Evolutionary conservation across 495 filamentous ascomycete species (phyloP), one percentile per base, ranked within the genome.

Genomic region (Hyaloscypha bicolor): DNA sequence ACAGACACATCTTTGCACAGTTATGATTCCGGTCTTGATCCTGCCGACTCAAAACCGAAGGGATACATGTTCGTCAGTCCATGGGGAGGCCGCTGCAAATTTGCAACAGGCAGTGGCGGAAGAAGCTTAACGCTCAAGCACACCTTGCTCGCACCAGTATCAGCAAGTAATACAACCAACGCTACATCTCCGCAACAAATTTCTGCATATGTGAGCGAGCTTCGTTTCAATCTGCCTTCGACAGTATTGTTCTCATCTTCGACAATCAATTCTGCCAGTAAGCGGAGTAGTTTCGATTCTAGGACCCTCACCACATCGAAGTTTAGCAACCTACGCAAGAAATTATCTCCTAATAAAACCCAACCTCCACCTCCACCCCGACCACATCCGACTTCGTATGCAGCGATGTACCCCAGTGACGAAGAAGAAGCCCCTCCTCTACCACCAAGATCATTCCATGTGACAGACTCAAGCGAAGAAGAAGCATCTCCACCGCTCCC

Each of bases 81-180:
- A 0, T 97, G 93, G 93, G 84, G 91, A 62, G 91, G 92, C 21
- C 83, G 81, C 31, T 97, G 93, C 78, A 90, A 93, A 61, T 97
- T 97, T 76, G 79, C 84, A 6, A 92, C 91, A 4, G 88, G 91
- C 65, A 82, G 86, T 39, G 88, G 85, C 39, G 92, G 93, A 22
- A 84, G 89, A 56, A 88, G 85, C 61, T 78, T 97, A 1, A 92
- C 88, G 75, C 95, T 92, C 80, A 90, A 89, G 64, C 92, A 96
- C 73, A 79, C 88, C 60, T 82, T 88, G 56, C 69, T 70, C 62
- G 55, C 33, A 37, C 63, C 67, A 42, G 48, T 68, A 9, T 71
- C 68, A 32, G 52, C 69, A 30, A 62, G 31, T 9, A 76, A 53
- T 65, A 55, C 58, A 66, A 71, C 3, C 72, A 79, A 42, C 77